These are phyloP conservation scores for Aristolochia fimbriata DNA, from an alignment of 164 flowering plant species.

Conservation along the genomic window DNA sequence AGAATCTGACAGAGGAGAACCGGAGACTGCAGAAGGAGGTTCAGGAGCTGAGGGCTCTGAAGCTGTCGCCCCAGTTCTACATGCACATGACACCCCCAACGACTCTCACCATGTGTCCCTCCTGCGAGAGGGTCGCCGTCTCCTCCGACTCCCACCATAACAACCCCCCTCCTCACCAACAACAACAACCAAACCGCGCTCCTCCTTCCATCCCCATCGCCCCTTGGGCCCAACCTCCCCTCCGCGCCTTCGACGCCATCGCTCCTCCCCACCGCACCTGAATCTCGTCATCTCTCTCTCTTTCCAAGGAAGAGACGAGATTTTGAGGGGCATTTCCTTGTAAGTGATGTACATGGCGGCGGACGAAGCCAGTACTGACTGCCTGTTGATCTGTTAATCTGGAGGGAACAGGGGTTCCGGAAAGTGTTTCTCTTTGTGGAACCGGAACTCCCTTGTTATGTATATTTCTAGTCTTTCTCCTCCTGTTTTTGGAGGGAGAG, in stretches of 20 bases:
- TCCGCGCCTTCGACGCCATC: conserved; percentile 21
- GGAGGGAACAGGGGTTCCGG: background rate
- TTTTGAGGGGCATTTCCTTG: too few relatives aligned
- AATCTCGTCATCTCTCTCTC: background rate
- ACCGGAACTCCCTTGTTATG: background rate
- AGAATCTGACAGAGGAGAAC: conserved; percentile 70
- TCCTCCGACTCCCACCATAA: conserved; percentile 16
- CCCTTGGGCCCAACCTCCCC: conserved; percentile 13
- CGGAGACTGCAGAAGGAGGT: conserved; percentile 71
- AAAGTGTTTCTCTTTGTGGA: background rate
- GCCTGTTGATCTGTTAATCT: too few relatives aligned
- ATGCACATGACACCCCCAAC: conserved; percentile 80
- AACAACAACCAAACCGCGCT: conserved; percentile 16
- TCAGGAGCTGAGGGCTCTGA: conserved; percentile 67
- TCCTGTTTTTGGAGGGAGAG: background rate
- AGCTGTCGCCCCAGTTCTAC: conserved; percentile 70
- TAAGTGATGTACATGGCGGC: too few relatives aligned
- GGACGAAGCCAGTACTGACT: too few relatives aligned
- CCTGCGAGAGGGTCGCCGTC: conserved; percentile 68
- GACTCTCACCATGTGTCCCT: conserved; percentile 84
- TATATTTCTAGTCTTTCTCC: background rate
- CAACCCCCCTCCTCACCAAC: too few relatives aligned
- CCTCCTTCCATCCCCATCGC: conserved; percentile 21
- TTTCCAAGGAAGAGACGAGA: too few relatives aligned
- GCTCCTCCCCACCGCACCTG: conserved; percentile 11